A percentile compares a stretch with the other conserved stretches of the same genome.
phyloP scores from a whole-genome alignment of 73 alveolate species.

The Paramecium tetraurelia region DNA sequence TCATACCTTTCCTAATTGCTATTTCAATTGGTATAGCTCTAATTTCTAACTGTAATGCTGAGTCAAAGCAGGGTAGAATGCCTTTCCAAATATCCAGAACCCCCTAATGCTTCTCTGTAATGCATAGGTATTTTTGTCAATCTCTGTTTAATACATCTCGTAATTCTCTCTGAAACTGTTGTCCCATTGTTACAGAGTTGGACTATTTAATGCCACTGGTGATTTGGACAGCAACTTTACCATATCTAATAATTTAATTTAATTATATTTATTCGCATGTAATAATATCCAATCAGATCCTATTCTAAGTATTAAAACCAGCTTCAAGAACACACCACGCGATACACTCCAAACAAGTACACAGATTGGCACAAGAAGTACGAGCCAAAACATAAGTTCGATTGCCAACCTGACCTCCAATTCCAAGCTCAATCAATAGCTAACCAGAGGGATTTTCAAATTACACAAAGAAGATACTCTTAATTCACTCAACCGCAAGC shows the following conservation, averaged over 20 bases:
- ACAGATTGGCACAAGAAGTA: not conserved
- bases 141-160: not conserved
- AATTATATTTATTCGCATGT: not conserved
- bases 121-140: conserved; percentile 17
- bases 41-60: not conserved
- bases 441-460: not conserved
- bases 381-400: not conserved
- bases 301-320: not conserved
- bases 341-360: not conserved
- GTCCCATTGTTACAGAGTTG: not conserved
- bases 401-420: not conserved
- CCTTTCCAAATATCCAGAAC: conserved; percentile 23
- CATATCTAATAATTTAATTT: not conserved
- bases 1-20: conserved; percentile 8
- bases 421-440: not conserved
- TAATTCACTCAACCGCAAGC: not conserved
- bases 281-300: not conserved
- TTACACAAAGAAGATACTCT: not conserved
- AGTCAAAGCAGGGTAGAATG: conserved; percentile 18
- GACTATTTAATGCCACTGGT: conserved; percentile 39
- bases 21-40: not conserved
- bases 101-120: conserved; percentile 9
- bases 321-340: not conserved
- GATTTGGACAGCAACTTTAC: conserved; percentile 34
- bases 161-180: conserved; percentile 7